Percentiles rank a stretch among this genome's conserved stretches.
Conservation (phyloP, 768 basidiomycete species). For the Myochromella boudieri region DNA sequence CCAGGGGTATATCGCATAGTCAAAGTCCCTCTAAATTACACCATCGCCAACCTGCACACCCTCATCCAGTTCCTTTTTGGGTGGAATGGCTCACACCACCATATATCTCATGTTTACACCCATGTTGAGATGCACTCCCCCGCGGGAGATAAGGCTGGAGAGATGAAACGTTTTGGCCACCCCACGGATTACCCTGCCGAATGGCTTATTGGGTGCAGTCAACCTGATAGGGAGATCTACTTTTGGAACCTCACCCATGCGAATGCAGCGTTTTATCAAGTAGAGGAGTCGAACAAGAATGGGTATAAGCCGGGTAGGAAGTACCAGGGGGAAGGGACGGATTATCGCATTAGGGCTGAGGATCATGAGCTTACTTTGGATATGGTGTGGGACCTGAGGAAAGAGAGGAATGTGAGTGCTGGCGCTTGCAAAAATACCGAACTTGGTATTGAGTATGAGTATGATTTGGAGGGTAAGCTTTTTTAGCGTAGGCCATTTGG, state of each 20-base stretch:
- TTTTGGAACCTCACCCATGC: not conserved
- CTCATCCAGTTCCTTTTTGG: constrained; percentile 16
- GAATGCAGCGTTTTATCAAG: not conserved
- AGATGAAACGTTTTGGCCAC: constrained; percentile 5
- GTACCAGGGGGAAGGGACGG: not conserved
- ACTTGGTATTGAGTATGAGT: constrained; percentile 4
- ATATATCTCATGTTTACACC: not conserved
- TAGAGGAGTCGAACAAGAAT: not conserved
- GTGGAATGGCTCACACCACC: constrained; percentile 11
- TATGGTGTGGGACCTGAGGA: constrained; percentile 1
- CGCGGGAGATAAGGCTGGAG: not conserved
- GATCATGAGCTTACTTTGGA: constrained; percentile 3
- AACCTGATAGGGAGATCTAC: not conserved
- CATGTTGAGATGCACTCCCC: constrained; percentile 2
- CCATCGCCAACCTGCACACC: constrained; percentile 15
- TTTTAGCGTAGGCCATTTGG: not conserved
- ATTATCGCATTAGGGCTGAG: not conserved
- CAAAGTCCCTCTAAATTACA: constrained; percentile 13
- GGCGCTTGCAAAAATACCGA: constrained; percentile 4
- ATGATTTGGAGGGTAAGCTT: constrained; percentile 3
- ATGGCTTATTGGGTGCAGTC: not conserved
- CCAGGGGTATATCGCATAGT: constrained; percentile 12
- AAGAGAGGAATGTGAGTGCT: not conserved
- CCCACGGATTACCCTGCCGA: not conserved
- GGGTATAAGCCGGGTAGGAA: not conserved